phyloP scores from a whole-genome alignment of 345 rosid species.

The Acer negundo region DNA sequence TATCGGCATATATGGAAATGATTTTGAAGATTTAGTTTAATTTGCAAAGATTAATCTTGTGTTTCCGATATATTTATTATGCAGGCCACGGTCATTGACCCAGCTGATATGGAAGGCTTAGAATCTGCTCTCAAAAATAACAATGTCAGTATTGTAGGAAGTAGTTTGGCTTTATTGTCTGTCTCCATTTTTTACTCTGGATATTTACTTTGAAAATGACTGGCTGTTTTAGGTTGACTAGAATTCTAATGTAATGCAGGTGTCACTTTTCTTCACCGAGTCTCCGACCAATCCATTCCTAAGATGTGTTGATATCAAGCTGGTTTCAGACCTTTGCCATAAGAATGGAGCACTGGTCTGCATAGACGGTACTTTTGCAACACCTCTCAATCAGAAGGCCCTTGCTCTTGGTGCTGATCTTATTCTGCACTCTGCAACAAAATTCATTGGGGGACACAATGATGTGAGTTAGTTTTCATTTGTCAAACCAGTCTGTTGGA shows the following conservation, averaged over 20 bases:
- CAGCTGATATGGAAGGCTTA: slow-evolving; percentile 82
- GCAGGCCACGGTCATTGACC: slow-evolving; percentile 95
- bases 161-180: slow-evolving; percentile 4
- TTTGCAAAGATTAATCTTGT: background rate
- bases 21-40: background rate
- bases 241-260: slow-evolving; percentile 50
- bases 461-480: slow-evolving; percentile 57
- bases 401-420: slow-evolving; percentile 97
- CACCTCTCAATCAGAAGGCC: slow-evolving; percentile 95
- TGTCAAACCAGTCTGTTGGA: slow-evolving; percentile 1
- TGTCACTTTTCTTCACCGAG: slow-evolving; percentile 89
- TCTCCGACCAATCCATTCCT: slow-evolving; percentile 97
- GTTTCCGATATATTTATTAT: slow-evolving; percentile 20
- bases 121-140: slow-evolving; percentile 71
- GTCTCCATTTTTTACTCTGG: background rate
- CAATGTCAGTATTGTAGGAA: slow-evolving; percentile 51
- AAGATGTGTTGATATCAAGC: slow-evolving; percentile 89
- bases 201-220: slow-evolving; percentile 2
- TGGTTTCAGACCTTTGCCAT: slow-evolving; percentile 87
- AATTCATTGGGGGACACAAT: slow-evolving; percentile 93
- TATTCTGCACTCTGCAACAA: slow-evolving; percentile 87
- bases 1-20: background rate
- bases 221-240: slow-evolving; percentile 14
- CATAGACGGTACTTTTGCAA: slow-evolving; percentile 98
- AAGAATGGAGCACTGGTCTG: slow-evolving; percentile 88